Evolutionary conservation across 192 early-diverging fungal genomes (phyloP), one percentile per base, ranked within the genome.

Genomic region (Spizellomyces punctatus): DNA sequence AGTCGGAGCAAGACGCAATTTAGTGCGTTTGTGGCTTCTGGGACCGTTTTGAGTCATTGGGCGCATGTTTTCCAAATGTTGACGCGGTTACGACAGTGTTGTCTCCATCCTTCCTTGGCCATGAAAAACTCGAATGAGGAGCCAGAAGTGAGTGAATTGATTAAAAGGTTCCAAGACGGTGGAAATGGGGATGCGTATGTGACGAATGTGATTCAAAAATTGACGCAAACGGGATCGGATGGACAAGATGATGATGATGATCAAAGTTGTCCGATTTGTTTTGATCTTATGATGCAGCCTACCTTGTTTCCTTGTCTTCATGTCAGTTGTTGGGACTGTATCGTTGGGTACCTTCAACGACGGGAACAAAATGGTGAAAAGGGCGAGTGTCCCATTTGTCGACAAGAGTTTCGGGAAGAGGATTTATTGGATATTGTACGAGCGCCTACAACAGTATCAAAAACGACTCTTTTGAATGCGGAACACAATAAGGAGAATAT

Each of bases 241-340:
- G 59, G 17, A 42, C 21, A 17, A 41, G 10, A 44, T 17, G 22
- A 44, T 5, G 63, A 46, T 42, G 66, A 67, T 14, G 60, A 67
- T 12, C 27, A 66, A 8, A 58, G 46, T 36, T 80, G 78, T 64
- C 76, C 78, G 44, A 58, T 80, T 27, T 80, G 79, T 48, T 76
- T 78, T 52, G 79, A 80, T 14, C 8, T 74, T 17, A 66, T 65
- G 66, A 21, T 46, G 5, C 54, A 67, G 45, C 58, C 56, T 6
- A 50, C 61, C 0, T 17, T 80, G 10, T 61, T 75, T 1, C 79
- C 79, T 12, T 80, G 79, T 46, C 19, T 80, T 55, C 79, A 80
- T 43, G 69, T 77, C 5, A 59, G 46, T 45, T 80, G 79, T 56
- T 48, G 59, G 12, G 62, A 62, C 6, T 78, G 77, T 52, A 69